Base-by-base conservation (phyloP, 139 green algal genomes). In the Volvox reticuliferus region DNA sequence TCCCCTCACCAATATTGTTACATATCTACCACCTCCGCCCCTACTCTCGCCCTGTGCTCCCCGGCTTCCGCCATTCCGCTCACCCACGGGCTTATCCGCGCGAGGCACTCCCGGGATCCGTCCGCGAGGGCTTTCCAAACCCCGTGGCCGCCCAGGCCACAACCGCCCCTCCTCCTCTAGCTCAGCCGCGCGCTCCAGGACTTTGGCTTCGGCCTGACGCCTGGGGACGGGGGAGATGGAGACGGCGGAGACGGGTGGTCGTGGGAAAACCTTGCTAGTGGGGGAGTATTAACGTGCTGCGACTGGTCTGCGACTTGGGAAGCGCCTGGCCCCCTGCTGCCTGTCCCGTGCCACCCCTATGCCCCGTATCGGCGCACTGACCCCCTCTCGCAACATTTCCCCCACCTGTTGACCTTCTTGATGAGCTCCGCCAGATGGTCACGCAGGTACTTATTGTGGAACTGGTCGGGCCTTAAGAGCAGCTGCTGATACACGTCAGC, bases 361-460 rank as follows among this genome's bases (percentile, higher is more conserved):
- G 44, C 44, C 44, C 44, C 44, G 44, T 14, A 55, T 55, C 44
- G 5, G 44, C 44, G 44, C 5, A 55, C 9, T 9, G 44, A 55
- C 44, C 44, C 44, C 44, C 44, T 55, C 44, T 5, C 44, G 44
- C 44, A n/a, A n/a, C n/a, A n/a, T n/a, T n/a, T n/a, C 55, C 61
- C 44, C 73, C 44, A 90, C 86, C 55, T 90, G 73, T 90, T 83
- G 50, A 90, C 12, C 20, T 14, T 21, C 19, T 33, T 77, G 24
- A 77, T 16, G 1, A 90, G 73, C 20, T 76, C 73, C 19, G 33
- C 30, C 69, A 83, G 35, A 69, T 90, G 50, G 13, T 18, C 21
- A 2, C 86, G n/a, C 50, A 90, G 44, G 21, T 83, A 17, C 35
- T 62, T n/a, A 69, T 90, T 90, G 86, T 83, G 67, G 50, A 77